These are phyloP conservation scores for Solanum lignicaule DNA, from an alignment of 257 asterid species.

Conservation along the genomic window DNA sequence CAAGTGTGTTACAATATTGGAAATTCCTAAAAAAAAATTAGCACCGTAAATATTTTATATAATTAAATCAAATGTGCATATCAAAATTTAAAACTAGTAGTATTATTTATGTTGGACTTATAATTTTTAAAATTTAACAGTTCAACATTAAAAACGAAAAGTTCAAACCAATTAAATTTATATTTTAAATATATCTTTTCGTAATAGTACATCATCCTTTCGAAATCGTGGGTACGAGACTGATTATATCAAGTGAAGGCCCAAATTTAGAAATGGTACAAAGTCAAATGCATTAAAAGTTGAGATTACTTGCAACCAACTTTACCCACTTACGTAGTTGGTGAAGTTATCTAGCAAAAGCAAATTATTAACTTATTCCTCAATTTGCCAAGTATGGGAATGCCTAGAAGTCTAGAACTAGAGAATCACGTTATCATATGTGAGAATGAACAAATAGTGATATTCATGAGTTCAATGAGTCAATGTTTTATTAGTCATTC, in stretches of 20 bases:
- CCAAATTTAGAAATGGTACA: neutral
- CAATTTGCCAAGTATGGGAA: neutral
- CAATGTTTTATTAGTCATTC: neutral
- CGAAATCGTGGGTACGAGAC: accelerated
- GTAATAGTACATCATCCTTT: neutral
- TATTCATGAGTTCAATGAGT: neutral
- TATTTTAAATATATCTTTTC: too few relatives aligned
- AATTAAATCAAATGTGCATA: too few relatives aligned
- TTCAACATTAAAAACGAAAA: too few relatives aligned
- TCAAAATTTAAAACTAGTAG: too few relatives aligned
- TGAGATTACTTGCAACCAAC: neutral
- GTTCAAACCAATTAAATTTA: too few relatives aligned
- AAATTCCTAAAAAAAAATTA: neutral
- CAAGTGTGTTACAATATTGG: neutral
- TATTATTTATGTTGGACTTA: too few relatives aligned
- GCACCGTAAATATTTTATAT: neutral
- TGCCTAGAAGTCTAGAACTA: neutral
- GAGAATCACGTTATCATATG: neutral
- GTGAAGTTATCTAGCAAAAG: neutral
- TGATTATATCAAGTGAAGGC: too few relatives aligned
- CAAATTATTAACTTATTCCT: neutral
- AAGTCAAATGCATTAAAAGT: neutral
- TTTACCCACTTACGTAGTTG: neutral
- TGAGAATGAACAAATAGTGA: neutral
- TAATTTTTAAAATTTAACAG: too few relatives aligned